phyloP scores from a whole-genome alignment of 2,329 filamentous ascomycete genomes.

The Alternaria triticimaculans region DNA sequence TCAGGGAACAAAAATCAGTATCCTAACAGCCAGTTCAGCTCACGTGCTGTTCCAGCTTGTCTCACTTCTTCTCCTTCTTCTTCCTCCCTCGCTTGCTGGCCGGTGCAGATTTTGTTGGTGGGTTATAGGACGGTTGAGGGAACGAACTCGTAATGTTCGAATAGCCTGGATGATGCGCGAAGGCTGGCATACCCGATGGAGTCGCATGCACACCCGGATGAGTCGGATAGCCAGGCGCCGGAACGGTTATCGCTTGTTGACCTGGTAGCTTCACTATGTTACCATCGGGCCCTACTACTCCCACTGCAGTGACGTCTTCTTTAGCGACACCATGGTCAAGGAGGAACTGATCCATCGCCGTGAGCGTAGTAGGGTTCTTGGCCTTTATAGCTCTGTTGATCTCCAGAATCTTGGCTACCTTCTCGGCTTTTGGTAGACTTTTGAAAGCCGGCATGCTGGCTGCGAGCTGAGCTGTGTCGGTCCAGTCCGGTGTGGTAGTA shows the following conservation, averaged over 20 bases:
- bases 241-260: not conserved
- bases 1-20: not conserved
- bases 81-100: not conserved
- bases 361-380: not conserved
- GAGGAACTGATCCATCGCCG: not conserved
- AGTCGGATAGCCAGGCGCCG: not conserved
- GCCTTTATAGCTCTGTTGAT: not conserved
- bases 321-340: not conserved
- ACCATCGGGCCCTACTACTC: not conserved
- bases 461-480: not conserved
- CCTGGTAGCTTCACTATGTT: not conserved
- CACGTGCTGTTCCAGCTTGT: not conserved
- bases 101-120: not conserved
- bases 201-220: not conserved
- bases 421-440: not conserved
- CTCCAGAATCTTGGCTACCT: not conserved
- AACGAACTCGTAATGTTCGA: constrained; percentile 4
- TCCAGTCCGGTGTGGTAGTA: not conserved
- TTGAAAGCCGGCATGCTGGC: not conserved
- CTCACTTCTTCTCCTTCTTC: not conserved
- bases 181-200: not conserved
- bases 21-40: not conserved
- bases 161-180: not conserved
- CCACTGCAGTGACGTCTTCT: not conserved
- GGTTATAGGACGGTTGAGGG: not conserved